Base-by-base conservation (phyloP, 306 rosid genomes). In the Rosa rugosa region DNA sequence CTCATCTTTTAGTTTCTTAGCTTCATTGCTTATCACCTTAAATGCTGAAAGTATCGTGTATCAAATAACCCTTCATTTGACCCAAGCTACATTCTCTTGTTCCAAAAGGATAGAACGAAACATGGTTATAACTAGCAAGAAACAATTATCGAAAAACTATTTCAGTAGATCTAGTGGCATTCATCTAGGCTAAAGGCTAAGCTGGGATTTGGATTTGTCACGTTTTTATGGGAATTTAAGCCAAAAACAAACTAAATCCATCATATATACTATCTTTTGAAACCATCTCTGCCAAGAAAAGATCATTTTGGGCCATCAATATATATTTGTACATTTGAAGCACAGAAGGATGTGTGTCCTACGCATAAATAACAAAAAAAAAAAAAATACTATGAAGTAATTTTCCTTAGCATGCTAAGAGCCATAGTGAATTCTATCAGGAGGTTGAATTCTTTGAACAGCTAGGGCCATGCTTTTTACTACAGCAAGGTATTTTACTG, bases 81-180 rank as follows among this genome's bases (percentile, higher is more conserved):
- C 64, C 17, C 60, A 17, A n/a, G 38, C n/a, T 40, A n/a, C 65
- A 53, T 72, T 34, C 42, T 6, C 53, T 11, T 71, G 25, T 13
- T 71, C 42, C 44, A 25, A 71, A 71, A 8, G 75, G 59, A 47
- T 31, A 23, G 41, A 14, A 71, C 59, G 13, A 23, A 34, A 71
- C 77, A 54, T 73, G 77, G 65, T 34, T 51, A 38, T 40, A 38
- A 38, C 67, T 13, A 56, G 51, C 67, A 22, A 11, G 40, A 50
- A 34, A 27, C 27, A 27, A 27, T 27, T 27, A 27, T 27, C 27
- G 27, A 27, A 27, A 27, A 27, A 27, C 27, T 27, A 27, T 27
- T 27, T 27, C 27, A 27, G 27, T 27, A 27, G 27, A 27, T 27
- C 27, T 27, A 27, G 27, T 27, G 27, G 27, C 27, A 27, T 27